Base-by-base conservation (phyloP, 2,329 filamentous ascomycete genomes). In the Alternaria consortialis region DNA sequence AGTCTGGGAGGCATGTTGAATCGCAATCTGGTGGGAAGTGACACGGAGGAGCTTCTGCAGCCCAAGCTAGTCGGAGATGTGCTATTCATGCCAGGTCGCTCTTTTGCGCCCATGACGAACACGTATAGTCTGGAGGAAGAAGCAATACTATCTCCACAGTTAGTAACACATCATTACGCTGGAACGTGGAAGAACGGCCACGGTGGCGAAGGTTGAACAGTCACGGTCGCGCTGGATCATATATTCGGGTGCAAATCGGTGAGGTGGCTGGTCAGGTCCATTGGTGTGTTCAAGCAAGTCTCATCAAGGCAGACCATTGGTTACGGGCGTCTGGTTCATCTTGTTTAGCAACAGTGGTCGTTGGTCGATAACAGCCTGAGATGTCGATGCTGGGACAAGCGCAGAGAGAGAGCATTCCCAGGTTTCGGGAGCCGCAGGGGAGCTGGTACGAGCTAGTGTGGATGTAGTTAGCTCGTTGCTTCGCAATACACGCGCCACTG, bases 1-100 rank as follows among this genome's bases (percentile, higher is more conserved):
- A 76, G 74, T 51, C 42, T 77, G 55, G 60, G 60, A 13, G 31
- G 43, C n/a, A 64, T 42, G 20, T 31, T 72, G 13, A 62, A 67
- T 7, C 43, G 48, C 11, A 59, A 32, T 2, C 47, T 76, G 7
- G 58, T 53, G 29, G 52, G 64, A 36, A 53, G 50, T 12, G 65
- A 72, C 37, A 66, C 72, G 17, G 58, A 66, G 34, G 56, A 67
- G n/a, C 31, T 76, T 23, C 31, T 56, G 5, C 65, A 73, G 25
- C 74, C 74, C 15, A 71, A 63, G 27, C 52, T 74, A n/a, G 57
- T 77, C 2, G 71, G 64, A 2, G 74, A 77, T 61, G 68, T 77
- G 46, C 44, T 69, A n/a, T 50, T 69, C 17, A 60, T 69, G 61
- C 65, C 65, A 12, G 65, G 65, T 7, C 36, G 46, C 15, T 61